phyloP scores from a whole-genome alignment of 176 grass and related monocot species.

The Triticum turgidum region DNA sequence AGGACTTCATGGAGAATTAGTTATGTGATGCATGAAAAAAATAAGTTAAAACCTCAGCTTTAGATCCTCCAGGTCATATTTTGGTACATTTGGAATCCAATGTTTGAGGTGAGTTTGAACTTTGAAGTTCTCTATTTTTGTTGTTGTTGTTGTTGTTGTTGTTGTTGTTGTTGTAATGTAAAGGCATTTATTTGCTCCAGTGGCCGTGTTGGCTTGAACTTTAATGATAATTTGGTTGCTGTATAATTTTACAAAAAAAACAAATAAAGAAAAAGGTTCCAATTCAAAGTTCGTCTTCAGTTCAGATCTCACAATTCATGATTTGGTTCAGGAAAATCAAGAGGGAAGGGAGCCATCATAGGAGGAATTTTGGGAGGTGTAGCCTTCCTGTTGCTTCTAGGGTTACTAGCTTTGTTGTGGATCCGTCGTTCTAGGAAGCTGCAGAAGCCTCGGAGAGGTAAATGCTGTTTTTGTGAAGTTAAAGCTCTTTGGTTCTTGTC shows the following conservation, averaged over 20 bases:
- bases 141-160: not conserved
- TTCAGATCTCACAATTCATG: conserved; percentile 21
- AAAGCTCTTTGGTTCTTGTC: not conserved
- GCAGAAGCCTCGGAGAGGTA: conserved; percentile 49
- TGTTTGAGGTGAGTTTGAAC: conserved; percentile 3
- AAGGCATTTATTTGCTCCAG: not conserved
- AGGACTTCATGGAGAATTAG: not conserved
- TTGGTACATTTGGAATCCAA: not conserved
- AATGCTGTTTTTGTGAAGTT: conserved; percentile 9
- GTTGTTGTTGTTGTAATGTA: not conserved
- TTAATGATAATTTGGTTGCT: conserved; percentile 14
- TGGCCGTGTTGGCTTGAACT: not conserved
- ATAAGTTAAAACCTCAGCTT: not conserved
- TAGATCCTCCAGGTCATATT: not conserved
- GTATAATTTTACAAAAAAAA: not conserved
- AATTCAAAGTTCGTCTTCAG: not conserved
- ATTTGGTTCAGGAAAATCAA: conserved; percentile 52
- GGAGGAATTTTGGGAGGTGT: conserved; percentile 61
- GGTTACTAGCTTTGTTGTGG: conserved; percentile 46
- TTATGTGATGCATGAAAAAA: not conserved
- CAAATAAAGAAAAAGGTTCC: not conserved
- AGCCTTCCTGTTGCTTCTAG: conserved; percentile 45
- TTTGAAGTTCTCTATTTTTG: not conserved
- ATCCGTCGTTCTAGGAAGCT: conserved; percentile 33
- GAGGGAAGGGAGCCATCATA: conserved; percentile 50